A percentile compares a stretch with the other conserved stretches of the same genome.
Evolutionary conservation across 192 early-diverging fungal species (phyloP).

Genomic region (Coemansia aciculifera): DNA sequence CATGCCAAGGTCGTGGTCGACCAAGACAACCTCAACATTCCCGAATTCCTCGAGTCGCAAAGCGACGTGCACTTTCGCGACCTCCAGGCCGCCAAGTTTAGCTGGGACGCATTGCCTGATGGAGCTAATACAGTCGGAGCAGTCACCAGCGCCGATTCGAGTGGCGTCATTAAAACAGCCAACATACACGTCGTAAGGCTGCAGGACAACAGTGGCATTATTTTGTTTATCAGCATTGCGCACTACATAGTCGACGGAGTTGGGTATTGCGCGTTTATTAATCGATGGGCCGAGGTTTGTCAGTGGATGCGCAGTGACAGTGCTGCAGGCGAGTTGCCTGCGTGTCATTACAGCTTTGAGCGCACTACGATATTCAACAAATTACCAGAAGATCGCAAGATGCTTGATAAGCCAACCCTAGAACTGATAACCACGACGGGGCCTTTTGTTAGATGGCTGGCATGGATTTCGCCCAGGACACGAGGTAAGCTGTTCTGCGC

Average conservation of each 20-base stretch:
- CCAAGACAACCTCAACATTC: constrained; percentile 23
- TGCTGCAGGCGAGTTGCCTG: neutral
- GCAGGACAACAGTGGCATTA: constrained; percentile 22
- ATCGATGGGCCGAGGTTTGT: constrained; percentile 20
- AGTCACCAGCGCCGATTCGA: neutral
- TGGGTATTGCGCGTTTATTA: constrained; percentile 20
- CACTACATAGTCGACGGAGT: constrained; percentile 23
- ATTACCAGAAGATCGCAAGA: neutral
- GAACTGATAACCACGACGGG: neutral
- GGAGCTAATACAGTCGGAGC: neutral
- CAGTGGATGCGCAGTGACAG: neutral
- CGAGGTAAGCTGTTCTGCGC: neutral
- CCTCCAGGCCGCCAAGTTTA: constrained; percentile 8
- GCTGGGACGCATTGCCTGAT: constrained; percentile 15
- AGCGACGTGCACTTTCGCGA: constrained; percentile 13
- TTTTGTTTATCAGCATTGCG: constrained; percentile 19
- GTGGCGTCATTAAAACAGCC: constrained; percentile 14
- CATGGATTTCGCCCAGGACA: constrained; percentile 14
- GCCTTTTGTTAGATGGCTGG: neutral
- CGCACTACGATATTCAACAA: neutral
- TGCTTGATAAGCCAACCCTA: neutral
- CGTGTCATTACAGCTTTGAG: neutral
- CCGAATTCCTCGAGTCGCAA: constrained; percentile 19
- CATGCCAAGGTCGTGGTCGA: constrained; percentile 6
- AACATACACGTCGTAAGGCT: constrained; percentile 17